Base-by-base conservation (phyloP, 2,329 filamentous ascomycete genomes). In the Alternaria triticina region DNA sequence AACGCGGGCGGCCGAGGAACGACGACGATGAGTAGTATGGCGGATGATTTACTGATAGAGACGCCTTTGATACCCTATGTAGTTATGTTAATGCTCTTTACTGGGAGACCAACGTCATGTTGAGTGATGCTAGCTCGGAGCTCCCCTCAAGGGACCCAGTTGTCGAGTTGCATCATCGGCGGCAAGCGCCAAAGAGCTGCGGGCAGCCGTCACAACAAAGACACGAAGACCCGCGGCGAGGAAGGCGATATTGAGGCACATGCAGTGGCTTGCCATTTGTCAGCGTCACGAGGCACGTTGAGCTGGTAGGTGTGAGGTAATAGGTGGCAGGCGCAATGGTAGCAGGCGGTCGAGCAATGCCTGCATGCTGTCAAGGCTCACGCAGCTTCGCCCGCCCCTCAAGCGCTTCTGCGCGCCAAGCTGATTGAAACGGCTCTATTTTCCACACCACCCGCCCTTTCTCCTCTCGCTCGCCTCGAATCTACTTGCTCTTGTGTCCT, bases 1-100 rank as follows among this genome's bases (percentile, higher is more conserved):
- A 71, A 51, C 69, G 67, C 10, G 66, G 71, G 25, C 50, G 70
- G 33, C 59, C 62, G 63, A 59, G 63, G 43, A 45, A 59, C 13
- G 57, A 66, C 2, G 68, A 50, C 2, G 70, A 69, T 10, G 64
- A 60, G 11, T 30, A 33, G 56, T 28, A 12, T 52, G 5, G 11
- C 44, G 28, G 25, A 30, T 22, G 49, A 50, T 15, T 36, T 28
- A 12, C 40, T 36, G 54, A 8, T 6, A 36, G 28, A 11, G 45
- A 45, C 8, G 17, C 15, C 22, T 28, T 17, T 17, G 45, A 57
- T 51, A 22, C 22, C 23, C 54, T 46, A 17, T 56, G 22, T 27
- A 56, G 54, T 45, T 44, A 22, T 58, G 36, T 30, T 25, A 58
- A 25, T 52, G 11, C 22, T n/a, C n/a, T 52, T 20, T 43, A 11